A percentile compares a stretch with the other conserved stretches of the same genome.
phyloP scores from a whole-genome alignment of 495 filamentous ascomycete species.

The Zalerion maritima region DNA sequence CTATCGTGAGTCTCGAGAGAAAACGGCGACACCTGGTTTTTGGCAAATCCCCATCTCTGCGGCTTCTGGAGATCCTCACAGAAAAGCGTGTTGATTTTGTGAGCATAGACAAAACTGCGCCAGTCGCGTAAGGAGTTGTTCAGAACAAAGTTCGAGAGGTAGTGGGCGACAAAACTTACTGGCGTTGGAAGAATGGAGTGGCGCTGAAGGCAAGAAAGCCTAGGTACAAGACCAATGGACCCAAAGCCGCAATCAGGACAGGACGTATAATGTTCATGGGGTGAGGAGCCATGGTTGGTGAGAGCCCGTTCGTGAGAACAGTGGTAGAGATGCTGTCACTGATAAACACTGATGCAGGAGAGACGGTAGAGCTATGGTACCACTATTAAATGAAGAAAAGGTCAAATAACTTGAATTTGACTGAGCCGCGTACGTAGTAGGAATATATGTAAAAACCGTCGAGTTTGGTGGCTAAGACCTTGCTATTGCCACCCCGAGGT shows the following conservation, averaged over 20 bases:
- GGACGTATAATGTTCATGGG: too few relatives aligned
- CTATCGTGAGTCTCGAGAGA: constrained; percentile 40
- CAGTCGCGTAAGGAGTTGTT: constrained; percentile 3
- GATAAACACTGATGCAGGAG: too few relatives aligned
- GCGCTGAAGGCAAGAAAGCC: constrained; percentile 31
- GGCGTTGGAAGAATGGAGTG: constrained; percentile 40
- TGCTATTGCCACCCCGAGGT: too few relatives aligned
- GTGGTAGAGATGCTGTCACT: constrained; percentile 8
- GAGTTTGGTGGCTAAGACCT: too few relatives aligned
- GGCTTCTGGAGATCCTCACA: constrained; percentile 58
- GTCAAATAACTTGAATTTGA: too few relatives aligned
- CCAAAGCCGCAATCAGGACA: too few relatives aligned
- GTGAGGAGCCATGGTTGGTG: too few relatives aligned
- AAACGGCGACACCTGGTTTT: constrained; percentile 58
- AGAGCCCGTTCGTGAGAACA: constrained; percentile 9
- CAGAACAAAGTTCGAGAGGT: constrained; percentile 3
- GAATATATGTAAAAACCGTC: too few relatives aligned
- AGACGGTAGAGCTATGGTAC: too few relatives aligned
- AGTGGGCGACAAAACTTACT: constrained; percentile 29
- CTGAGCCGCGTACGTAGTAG: too few relatives aligned
- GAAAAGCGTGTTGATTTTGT: constrained; percentile 52
- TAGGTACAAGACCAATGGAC: constrained; percentile 25
- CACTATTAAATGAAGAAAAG: too few relatives aligned
- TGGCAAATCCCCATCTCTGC: constrained; percentile 69
- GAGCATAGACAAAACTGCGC: constrained; percentile 58